Evolutionary conservation across 2,329 filamentous ascomycete genomes (phyloP).

Genomic region (Huntiella moniliformis): DNA sequence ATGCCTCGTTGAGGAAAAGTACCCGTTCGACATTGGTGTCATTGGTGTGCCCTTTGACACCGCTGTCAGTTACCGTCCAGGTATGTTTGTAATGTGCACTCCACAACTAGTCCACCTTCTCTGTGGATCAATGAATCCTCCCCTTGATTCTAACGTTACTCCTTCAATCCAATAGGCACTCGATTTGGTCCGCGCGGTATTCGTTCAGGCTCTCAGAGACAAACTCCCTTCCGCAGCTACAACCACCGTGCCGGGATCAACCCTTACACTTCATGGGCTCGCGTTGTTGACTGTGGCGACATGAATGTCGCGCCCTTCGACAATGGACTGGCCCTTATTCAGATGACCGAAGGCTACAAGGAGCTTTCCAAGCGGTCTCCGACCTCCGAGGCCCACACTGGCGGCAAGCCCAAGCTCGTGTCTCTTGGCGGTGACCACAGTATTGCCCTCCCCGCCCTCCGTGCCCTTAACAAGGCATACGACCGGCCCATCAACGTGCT

Average conservation of each 20-base stretch:
- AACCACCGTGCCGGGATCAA: conserved; percentile 71
- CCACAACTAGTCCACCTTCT: background rate
- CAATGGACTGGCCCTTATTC: conserved; percentile 59
- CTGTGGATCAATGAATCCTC: background rate
- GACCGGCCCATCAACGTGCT: conserved; percentile 46
- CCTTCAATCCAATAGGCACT: conserved; percentile 28
- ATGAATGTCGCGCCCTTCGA: conserved; percentile 76
- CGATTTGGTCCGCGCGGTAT: conserved; percentile 81
- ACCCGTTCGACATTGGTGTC: conserved; percentile 51
- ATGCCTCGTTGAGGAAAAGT: conserved; percentile 46
- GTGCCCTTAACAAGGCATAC: conserved; percentile 44
- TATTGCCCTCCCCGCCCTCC: conserved; percentile 48
- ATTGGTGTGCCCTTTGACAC: conserved; percentile 60
- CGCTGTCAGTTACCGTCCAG: conserved; percentile 49
- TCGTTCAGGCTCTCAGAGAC: conserved; percentile 61
- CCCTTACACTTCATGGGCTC: conserved; percentile 63
- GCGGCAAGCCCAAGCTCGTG: conserved; percentile 34
- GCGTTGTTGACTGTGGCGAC: conserved; percentile 74
- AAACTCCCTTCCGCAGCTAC: conserved; percentile 59
- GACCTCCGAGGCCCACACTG: conserved; percentile 14
- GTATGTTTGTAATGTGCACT: conserved; percentile 20
- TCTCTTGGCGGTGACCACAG: conserved; percentile 59
- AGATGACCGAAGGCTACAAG: conserved; percentile 67
- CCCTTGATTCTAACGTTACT: background rate
- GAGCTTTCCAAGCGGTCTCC: conserved; percentile 37